These are phyloP conservation scores for Hymenotorrendiella dingleyae DNA, from an alignment of 2,329 filamentous ascomycete species.

Conservation along the genomic window DNA sequence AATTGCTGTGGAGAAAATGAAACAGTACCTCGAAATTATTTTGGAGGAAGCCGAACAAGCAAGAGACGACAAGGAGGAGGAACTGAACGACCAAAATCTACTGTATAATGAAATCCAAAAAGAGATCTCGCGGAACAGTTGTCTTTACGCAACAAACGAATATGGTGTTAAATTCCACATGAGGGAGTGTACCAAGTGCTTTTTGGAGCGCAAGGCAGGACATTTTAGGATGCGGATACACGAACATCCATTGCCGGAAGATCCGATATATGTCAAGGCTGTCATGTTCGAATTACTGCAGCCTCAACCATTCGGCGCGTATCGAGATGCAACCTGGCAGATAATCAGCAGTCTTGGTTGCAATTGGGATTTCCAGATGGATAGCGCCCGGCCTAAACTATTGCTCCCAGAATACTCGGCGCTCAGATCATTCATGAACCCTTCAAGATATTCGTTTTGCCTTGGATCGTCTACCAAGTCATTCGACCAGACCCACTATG, in stretches of 20 bases:
- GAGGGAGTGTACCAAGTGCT: constrained; percentile 39
- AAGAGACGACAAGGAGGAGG: constrained; percentile 33
- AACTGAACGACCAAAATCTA: constrained; percentile 32
- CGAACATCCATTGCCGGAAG: constrained; percentile 43
- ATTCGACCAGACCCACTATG: constrained; percentile 31
- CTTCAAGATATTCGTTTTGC: constrained; percentile 11
- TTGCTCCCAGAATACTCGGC: constrained; percentile 16
- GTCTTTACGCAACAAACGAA: constrained; percentile 15
- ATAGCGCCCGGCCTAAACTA: neutral
- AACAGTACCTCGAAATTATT: constrained; percentile 32
- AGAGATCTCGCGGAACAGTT: constrained; percentile 27
- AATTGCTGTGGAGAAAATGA: constrained; percentile 21
- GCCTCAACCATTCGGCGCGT: constrained; percentile 40
- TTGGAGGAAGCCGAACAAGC: constrained; percentile 26
- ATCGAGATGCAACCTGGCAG: constrained; percentile 47
- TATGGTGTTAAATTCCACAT: neutral
- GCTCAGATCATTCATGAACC: constrained; percentile 10
- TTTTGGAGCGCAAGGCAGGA: constrained; percentile 30
- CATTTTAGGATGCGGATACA: constrained; percentile 40
- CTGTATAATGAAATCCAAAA: constrained; percentile 34
- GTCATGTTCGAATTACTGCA: constrained; percentile 47
- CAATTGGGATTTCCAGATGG: constrained; percentile 31
- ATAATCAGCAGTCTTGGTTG: constrained; percentile 36
- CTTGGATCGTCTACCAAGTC: constrained; percentile 30
- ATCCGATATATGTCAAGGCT: constrained; percentile 32